A percentile compares a stretch with the other conserved stretches of the same genome.
Conservation (phyloP, 2,329 filamentous ascomycete genomes). For the Coleophoma eucalyptorum region DNA sequence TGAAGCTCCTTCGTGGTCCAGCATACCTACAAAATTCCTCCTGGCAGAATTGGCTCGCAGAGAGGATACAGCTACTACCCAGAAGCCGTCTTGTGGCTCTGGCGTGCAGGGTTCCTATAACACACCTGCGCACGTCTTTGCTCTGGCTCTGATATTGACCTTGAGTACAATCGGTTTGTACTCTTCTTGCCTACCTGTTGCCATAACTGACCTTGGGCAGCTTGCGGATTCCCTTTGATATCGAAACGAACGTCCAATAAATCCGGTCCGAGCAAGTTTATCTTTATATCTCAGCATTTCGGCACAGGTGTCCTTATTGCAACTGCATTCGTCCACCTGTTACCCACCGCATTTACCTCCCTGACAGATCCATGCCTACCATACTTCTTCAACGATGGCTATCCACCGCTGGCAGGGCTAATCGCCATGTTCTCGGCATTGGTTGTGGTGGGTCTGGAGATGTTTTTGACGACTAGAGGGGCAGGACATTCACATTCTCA, state of each 20-base stretch:
- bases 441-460: slow-evolving; percentile 80
- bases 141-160: slow-evolving; percentile 51
- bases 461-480: slow-evolving; percentile 74
- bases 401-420: slow-evolving; percentile 74
- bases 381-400: slow-evolving; percentile 73
- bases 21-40: slow-evolving; percentile 31
- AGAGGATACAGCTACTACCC: slow-evolving; percentile 31
- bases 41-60: slow-evolving; percentile 44
- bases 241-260: slow-evolving; percentile 25
- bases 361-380: slow-evolving; percentile 66
- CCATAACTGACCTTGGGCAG: slow-evolving; percentile 14
- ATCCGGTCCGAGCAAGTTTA: slow-evolving; percentile 24
- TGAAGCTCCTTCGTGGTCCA: slow-evolving; percentile 18
- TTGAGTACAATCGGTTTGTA: slow-evolving; percentile 45
- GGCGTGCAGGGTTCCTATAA: slow-evolving; percentile 46
- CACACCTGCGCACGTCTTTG: slow-evolving; percentile 50
- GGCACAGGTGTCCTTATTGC: slow-evolving; percentile 84
- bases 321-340: slow-evolving; percentile 74
- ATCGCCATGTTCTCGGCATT: slow-evolving; percentile 81
- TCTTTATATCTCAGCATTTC: slow-evolving; percentile 63
- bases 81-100: slow-evolving; percentile 49
- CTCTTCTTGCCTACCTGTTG: not conserved
- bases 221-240: slow-evolving; percentile 29
- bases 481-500: slow-evolving; percentile 60
- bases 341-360: slow-evolving; percentile 58